Percentiles rank a stretch among this genome's conserved stretches.
These are phyloP conservation scores for Ascochyta fabae DNA, from an alignment of 2,329 filamentous ascomycete genomes.

Conservation along the genomic window DNA sequence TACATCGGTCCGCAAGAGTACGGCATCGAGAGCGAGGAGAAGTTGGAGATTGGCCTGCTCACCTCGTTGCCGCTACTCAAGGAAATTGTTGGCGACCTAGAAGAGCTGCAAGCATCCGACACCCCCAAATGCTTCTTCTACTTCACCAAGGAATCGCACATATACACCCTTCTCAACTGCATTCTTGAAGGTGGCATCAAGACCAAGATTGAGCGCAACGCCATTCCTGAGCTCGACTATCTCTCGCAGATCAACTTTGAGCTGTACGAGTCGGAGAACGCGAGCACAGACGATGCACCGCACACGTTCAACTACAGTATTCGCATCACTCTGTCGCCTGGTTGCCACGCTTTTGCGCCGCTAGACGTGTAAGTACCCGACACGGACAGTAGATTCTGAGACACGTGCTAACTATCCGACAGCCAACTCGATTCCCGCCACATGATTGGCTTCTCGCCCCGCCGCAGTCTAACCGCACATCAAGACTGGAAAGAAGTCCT, in stretches of 20 bases:
- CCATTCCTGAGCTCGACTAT: constrained; percentile 96
- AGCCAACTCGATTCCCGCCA: constrained; percentile 90
- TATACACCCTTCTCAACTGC: constrained; percentile 97
- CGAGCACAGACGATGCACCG: constrained; percentile 61
- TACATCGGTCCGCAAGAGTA: constrained; percentile 99
- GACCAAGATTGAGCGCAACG: constrained; percentile 93
- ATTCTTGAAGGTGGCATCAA: constrained; percentile 96
- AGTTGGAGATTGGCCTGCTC: constrained; percentile 95
- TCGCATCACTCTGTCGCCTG: constrained; percentile 92
- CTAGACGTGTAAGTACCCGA: constrained; percentile 70
- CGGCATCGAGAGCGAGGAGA: constrained; percentile 92
- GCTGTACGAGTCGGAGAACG: constrained; percentile 92
- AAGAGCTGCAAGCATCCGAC: constrained; percentile 94
- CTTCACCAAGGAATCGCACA: constrained; percentile 98
- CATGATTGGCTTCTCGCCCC: constrained; percentile 92
- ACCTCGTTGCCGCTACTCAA: constrained; percentile 92
- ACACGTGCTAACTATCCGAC: constrained; percentile 12
- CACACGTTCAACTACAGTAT: constrained; percentile 92
- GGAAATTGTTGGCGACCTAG: constrained; percentile 95
- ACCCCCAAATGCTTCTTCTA: constrained; percentile 97
- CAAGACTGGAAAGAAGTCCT: constrained; percentile 97
- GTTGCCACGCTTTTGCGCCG: constrained; percentile 95
- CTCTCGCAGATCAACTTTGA: constrained; percentile 98
- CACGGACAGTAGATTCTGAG: neutral
- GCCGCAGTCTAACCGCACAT: constrained; percentile 87